These are phyloP conservation scores for Kurtzmaniella quercitrusa DNA, from an alignment of 1,139 yeast genomes.

Conservation along the genomic window DNA sequence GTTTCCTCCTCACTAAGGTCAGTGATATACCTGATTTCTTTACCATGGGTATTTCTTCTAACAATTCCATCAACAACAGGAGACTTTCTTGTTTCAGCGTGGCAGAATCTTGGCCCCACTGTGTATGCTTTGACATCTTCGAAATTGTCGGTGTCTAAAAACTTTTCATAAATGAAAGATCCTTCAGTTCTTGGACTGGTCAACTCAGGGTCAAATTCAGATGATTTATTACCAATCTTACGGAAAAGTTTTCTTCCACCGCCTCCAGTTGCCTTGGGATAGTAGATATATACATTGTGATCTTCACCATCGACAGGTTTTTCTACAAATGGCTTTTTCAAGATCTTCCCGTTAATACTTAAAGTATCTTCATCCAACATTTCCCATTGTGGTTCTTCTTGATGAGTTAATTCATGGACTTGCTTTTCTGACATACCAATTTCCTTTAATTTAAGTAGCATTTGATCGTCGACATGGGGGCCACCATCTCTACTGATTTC, in stretches of 20 bases:
- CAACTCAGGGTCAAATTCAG: constrained; percentile 88
- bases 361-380: constrained; percentile 90
- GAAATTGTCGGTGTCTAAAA: constrained; percentile 96
- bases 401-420: constrained; percentile 57
- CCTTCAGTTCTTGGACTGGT: constrained; percentile 80
- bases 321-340: constrained; percentile 92
- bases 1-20: constrained; percentile 72
- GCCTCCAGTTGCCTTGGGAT: constrained; percentile 86
- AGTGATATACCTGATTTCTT: constrained; percentile 89
- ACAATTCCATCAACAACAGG: constrained; percentile 99
- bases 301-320: constrained; percentile 99
- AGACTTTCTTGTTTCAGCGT: constrained; percentile 96
- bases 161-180: constrained; percentile 86
- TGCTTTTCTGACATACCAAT: constrained; percentile 39
- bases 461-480: constrained; percentile 68
- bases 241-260: constrained; percentile 94
- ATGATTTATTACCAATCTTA: constrained; percentile 94
- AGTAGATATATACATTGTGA: constrained; percentile 92
- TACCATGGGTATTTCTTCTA: constrained; percentile 94
- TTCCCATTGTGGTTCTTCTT: constrained; percentile 74
- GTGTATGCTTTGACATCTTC: constrained; percentile 99
- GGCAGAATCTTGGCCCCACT: constrained; percentile 86
- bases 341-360: constrained; percentile 63
- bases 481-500: constrained; percentile 97
- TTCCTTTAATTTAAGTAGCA: constrained; percentile 41